Conservation (phyloP, 2,329 filamentous ascomycete species). For the Westerdykella aurantiaca region DNA sequence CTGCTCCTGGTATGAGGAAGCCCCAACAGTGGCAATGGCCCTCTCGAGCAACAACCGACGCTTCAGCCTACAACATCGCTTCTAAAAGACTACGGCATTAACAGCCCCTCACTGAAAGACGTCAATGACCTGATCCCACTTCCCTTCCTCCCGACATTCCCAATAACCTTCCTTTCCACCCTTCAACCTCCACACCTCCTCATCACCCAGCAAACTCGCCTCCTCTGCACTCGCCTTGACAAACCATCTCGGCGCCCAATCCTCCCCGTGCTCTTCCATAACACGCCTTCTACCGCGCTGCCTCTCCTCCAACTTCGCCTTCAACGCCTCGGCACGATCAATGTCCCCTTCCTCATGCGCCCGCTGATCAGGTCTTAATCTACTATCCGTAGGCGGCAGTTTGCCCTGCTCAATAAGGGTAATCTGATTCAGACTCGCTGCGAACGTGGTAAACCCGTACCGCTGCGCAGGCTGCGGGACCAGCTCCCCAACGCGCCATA, state of each 20-base stretch:
- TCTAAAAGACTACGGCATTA: not conserved
- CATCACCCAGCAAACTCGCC: constrained; percentile 30
- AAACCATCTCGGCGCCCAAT: constrained; percentile 79
- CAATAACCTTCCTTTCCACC: constrained; percentile 85
- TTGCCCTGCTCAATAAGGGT: constrained; percentile 70
- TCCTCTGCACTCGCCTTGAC: constrained; percentile 50
- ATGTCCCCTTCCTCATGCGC: constrained; percentile 75
- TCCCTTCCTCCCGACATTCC: constrained; percentile 69
- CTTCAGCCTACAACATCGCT: too few relatives aligned
- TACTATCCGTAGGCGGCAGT: constrained; percentile 74
- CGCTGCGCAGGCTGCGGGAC: constrained; percentile 73
- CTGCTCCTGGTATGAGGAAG: too few relatives aligned
- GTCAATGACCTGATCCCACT: constrained; percentile 56
- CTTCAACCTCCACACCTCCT: constrained; percentile 59
- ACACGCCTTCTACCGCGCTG: constrained; percentile 70
- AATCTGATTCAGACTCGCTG: constrained; percentile 79
- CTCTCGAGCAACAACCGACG: too few relatives aligned
- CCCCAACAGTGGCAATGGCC: too few relatives aligned
- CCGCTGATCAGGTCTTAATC: constrained; percentile 81
- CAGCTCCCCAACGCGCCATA: constrained; percentile 74
- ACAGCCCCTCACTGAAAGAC: constrained; percentile 44
- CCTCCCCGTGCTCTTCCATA: constrained; percentile 68
- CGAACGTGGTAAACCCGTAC: constrained; percentile 85
- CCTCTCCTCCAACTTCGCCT: constrained; percentile 76
- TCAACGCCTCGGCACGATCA: constrained; percentile 77